Conservation (phyloP, 371 early-diverging fungal species). For the Actinomortierella ambigua region DNA sequence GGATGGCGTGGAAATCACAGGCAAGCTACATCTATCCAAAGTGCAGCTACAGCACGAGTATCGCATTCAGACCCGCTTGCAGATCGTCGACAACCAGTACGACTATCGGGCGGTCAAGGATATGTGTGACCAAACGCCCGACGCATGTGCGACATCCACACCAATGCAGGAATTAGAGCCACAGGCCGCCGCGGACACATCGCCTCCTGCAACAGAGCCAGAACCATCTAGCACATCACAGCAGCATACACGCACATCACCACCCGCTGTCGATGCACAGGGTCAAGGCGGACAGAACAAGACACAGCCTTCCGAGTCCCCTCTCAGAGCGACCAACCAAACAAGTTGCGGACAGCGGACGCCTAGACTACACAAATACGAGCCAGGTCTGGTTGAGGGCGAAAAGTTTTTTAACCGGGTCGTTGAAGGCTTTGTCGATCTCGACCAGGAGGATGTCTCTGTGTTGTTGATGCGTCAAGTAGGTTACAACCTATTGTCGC, state of each 20-base stretch:
- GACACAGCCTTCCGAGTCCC: neutral
- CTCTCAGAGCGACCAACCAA: too few relatives aligned
- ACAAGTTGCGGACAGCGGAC: neutral
- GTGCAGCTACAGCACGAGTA: constrained; percentile 38
- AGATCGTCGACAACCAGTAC: constrained; percentile 22
- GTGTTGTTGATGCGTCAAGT: constrained; percentile 32
- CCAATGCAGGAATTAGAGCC: neutral
- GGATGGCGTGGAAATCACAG: constrained; percentile 25
- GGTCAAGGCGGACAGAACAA: neutral
- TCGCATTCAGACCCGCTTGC: constrained; percentile 30
- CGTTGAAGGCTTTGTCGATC: constrained; percentile 34
- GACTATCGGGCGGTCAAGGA: neutral
- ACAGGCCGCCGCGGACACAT: constrained; percentile 6
- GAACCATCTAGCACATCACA: neutral
- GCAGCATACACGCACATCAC: neutral
- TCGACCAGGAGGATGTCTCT: constrained; percentile 36
- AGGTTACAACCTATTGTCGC: constrained; percentile 28
- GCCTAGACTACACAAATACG: constrained; percentile 1
- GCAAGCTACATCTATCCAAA: constrained; percentile 33
- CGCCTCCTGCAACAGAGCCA: neutral
- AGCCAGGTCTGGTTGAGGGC: constrained; percentile 22
- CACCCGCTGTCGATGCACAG: too few relatives aligned
- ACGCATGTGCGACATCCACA: neutral
- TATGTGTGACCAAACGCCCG: too few relatives aligned
- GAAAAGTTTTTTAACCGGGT: constrained; percentile 36